A percentile compares a stretch with the other conserved stretches of the same genome.
Conservation (phyloP, 352 stramenopile species). For the Globisporangium parvum region DNA sequence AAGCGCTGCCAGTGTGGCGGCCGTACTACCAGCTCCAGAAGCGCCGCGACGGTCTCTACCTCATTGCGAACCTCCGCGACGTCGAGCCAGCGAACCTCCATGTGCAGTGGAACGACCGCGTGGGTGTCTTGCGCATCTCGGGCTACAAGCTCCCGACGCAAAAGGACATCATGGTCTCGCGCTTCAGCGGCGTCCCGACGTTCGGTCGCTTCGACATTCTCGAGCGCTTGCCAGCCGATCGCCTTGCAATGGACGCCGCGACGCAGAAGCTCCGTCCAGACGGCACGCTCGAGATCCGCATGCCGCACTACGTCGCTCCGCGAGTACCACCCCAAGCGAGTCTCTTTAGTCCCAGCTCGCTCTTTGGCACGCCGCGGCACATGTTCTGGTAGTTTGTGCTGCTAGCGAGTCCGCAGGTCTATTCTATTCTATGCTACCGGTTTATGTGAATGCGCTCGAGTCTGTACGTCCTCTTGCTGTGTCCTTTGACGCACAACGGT, state of each 20-base stretch:
- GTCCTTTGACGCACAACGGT: too few relatives aligned
- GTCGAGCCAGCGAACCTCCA: slow-evolving; percentile 12
- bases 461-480: too few relatives aligned
- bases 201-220: slow-evolving; percentile 66
- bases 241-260: slow-evolving; percentile 40
- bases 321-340: too few relatives aligned
- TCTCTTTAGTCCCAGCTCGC: too few relatives aligned
- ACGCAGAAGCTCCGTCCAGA: slow-evolving; percentile 40
- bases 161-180: slow-evolving; percentile 50
- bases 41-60: slow-evolving; percentile 18
- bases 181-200: slow-evolving; percentile 42
- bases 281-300: slow-evolving; percentile 46
- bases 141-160: slow-evolving; percentile 48
- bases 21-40: slow-evolving; percentile 23
- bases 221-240: slow-evolving; percentile 34
- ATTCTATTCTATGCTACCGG: too few relatives aligned
- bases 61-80: slow-evolving; percentile 4
- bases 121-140: slow-evolving; percentile 25
- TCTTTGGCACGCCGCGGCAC: too few relatives aligned
- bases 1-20: background rate
- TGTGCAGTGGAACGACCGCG: slow-evolving; percentile 3
- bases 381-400: too few relatives aligned
- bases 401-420: too few relatives aligned
- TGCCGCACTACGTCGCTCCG: slow-evolving; percentile 26
- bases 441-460: too few relatives aligned